Evolutionary conservation across 139 green algal species (phyloP).

Genomic region (Coelastrella sp.): DNA sequence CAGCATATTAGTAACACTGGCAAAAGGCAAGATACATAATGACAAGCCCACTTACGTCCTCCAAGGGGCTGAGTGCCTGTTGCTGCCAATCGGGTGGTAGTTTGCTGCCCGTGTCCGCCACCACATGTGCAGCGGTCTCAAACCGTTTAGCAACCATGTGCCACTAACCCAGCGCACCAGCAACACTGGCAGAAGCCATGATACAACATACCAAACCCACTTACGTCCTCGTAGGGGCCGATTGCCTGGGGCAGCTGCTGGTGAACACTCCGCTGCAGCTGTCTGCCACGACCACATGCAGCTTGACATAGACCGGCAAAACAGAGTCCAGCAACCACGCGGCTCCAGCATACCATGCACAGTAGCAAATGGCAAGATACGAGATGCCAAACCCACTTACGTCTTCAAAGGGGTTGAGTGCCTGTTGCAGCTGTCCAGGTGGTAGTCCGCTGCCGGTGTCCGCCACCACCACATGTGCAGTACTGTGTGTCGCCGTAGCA

Average conservation of each 20-base stretch:
- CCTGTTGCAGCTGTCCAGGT: slow-evolving; percentile 2
- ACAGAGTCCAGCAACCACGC: too few species aligned
- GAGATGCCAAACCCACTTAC: background rate
- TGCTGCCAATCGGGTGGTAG: slow-evolving; percentile 7
- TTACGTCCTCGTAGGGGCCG: slow-evolving; percentile 22
- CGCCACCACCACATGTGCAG: slow-evolving; percentile 33
- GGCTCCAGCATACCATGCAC: too few species aligned
- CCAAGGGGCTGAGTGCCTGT: slow-evolving; percentile 21
- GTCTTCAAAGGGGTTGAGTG: slow-evolving; percentile 27
- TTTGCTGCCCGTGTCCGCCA: slow-evolving; percentile 33
- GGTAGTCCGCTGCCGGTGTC: slow-evolving; percentile 33
- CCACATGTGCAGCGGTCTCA: slow-evolving; percentile 24
- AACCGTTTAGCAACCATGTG: too few species aligned
- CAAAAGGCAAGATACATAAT: background rate
- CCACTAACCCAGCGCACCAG: too few species aligned
- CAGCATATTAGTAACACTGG: too few species aligned
- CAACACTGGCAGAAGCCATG: too few species aligned
- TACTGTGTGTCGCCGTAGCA: slow-evolving; percentile 26
- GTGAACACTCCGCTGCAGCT: slow-evolving; percentile 5
- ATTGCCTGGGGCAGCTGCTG: slow-evolving; percentile 6
- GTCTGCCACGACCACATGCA: slow-evolving; percentile 43
- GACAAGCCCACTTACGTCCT: background rate
- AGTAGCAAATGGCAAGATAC: too few species aligned
- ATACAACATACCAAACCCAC: background rate
- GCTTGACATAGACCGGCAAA: too few species aligned